These are phyloP conservation scores for cucumber (Cucumis sativus) DNA, from an alignment of 306 rosid genomes.

Conservation along the genomic window Cucumber_9930_V3 NC_026657.2:32516501-32517000, in stretches of 20 bases:
- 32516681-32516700: constrained; percentile 9
- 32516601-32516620: too few relatives aligned
- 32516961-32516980: constrained; percentile 15
- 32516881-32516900: constrained; percentile 18
- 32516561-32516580: too few relatives aligned
- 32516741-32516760: constrained; percentile 21
- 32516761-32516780: constrained; percentile 4
- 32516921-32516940: constrained; percentile 14
- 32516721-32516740: constrained; percentile 10
- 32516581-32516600: too few relatives aligned
- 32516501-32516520: too few relatives aligned
- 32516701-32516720: not conserved
- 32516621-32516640: constrained; percentile 25
- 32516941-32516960: not conserved
- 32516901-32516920: constrained; percentile 22
- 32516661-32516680: constrained; percentile 15
- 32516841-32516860: constrained; percentile 9
- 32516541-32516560: too few relatives aligned
- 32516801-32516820: constrained; percentile 3
- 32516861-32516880: constrained; percentile 7
- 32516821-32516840: not conserved
- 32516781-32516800: constrained; percentile 13
- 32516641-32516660: constrained; percentile 25
- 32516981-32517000: not conserved
- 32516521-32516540: too few relatives aligned